Evolutionary conservation across 345 rosid species (phyloP).

Genomic region (Excoecaria agallocha): DNA sequence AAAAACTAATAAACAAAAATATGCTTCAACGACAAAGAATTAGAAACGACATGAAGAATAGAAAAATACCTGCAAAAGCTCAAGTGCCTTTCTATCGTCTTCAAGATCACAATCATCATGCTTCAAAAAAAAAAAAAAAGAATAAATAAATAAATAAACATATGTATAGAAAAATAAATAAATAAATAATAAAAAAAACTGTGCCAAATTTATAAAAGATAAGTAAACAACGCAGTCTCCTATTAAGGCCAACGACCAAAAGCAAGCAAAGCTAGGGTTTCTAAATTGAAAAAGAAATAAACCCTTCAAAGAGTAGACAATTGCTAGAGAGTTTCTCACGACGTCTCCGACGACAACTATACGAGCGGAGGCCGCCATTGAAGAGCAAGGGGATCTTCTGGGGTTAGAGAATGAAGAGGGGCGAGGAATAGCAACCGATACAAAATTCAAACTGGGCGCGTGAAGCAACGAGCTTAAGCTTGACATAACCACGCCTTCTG

Average conservation of each 20-base stretch:
- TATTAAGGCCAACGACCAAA: neutral
- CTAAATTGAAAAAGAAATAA: neutral
- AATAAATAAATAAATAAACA: neutral
- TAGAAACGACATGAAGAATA: neutral
- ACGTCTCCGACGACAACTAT: conserved; percentile 65
- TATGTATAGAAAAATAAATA: neutral
- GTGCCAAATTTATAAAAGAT: neutral
- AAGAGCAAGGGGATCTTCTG: conserved; percentile 6
- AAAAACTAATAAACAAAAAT: neutral
- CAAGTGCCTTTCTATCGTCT: conserved; percentile 80
- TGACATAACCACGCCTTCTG: neutral
- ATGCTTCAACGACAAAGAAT: neutral
- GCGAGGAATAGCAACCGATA: neutral
- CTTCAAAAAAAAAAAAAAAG: conserved; percentile 34
- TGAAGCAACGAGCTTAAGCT: conserved; percentile 25
- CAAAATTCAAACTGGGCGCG: conserved; percentile 18
- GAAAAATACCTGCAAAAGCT: conserved; percentile 48
- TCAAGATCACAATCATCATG: conserved; percentile 73
- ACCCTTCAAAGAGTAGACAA: neutral
- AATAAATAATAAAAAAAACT: too few species aligned
- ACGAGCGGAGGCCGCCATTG: conserved; percentile 46
- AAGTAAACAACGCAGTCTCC: neutral
- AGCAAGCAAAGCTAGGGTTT: neutral
- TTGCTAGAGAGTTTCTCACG: conserved; percentile 32
- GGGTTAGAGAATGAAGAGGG: conserved; percentile 13